phyloP scores from a whole-genome alignment of 352 stramenopile genomes.

The Phytopythium vexans region DNA sequence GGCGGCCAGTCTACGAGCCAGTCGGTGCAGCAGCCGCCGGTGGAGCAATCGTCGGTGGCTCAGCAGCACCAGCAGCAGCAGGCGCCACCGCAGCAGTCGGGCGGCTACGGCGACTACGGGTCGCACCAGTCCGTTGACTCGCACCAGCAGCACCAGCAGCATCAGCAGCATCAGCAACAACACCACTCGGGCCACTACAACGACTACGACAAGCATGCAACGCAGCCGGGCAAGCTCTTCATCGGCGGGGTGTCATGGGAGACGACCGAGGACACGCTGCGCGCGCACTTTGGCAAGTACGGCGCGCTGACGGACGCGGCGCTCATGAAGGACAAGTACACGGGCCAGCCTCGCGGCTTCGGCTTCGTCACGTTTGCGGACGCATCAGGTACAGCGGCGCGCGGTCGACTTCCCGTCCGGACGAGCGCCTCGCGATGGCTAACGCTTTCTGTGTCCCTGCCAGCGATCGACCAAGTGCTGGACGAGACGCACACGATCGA shows the following conservation, averaged over 20 bases:
- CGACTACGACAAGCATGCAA: conserved; percentile 16
- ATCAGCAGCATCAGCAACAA: conserved; percentile 14
- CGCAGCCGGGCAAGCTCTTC: conserved; percentile 85
- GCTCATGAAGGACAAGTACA: conserved; percentile 94
- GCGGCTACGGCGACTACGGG: conserved; percentile 20
- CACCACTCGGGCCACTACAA: conserved; percentile 28
- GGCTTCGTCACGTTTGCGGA: conserved; percentile 94
- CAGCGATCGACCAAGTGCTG: conserved; percentile 81
- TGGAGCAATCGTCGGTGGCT: conserved; percentile 1
- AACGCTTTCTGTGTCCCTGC: conserved; percentile 2
- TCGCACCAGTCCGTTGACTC: conserved; percentile 32
- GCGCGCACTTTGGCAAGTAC: conserved; percentile 88
- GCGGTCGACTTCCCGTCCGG: too few species aligned
- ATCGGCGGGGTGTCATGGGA: conserved; percentile 91
- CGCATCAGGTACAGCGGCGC: conserved; percentile 50
- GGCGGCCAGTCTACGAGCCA: not conserved
- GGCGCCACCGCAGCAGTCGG: conserved; percentile 11
- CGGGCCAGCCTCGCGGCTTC: conserved; percentile 88
- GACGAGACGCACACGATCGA: conserved; percentile 88
- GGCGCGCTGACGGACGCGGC: conserved; percentile 82
- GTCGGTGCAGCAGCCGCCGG: conserved; percentile 14
- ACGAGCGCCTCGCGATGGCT: too few species aligned
- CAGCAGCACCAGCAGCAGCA: conserved; percentile 18
- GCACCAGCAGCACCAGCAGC: conserved; percentile 45
- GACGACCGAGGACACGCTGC: conserved; percentile 91